A percentile compares a stretch with the other conserved stretches of the same genome.
Evolutionary conservation across 2,329 filamentous ascomycete genomes (phyloP).

Genomic region (Sarocladium kiliense): DNA sequence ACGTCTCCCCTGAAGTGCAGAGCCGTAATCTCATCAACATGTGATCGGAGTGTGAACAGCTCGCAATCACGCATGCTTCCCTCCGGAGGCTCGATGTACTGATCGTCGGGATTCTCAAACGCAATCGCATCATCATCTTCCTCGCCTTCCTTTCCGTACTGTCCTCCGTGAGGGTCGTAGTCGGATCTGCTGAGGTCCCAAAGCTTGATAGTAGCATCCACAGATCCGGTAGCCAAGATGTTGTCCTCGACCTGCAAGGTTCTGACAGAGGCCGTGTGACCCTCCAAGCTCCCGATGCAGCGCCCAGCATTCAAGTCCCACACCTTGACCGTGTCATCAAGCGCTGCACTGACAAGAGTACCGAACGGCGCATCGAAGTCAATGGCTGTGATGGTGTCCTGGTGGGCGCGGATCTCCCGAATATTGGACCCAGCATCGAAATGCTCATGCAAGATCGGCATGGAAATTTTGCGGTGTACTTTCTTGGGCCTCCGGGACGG

Average conservation of each 20-base stretch:
- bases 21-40: conserved; percentile 91
- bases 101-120: conserved; percentile 66
- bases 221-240: conserved; percentile 87
- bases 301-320: conserved; percentile 95
- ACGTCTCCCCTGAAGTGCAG: conserved; percentile 86
- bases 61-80: conserved; percentile 86
- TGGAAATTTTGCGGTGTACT: conserved; percentile 68
- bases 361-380: conserved; percentile 98
- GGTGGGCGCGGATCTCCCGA: conserved; percentile 82
- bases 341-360: conserved; percentile 83
- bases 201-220: conserved; percentile 88
- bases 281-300: conserved; percentile 87
- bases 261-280: conserved; percentile 89
- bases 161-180: conserved; percentile 66
- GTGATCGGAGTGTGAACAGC: conserved; percentile 81
- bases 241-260: conserved; percentile 93
- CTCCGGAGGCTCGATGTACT: conserved; percentile 62
- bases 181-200: conserved; percentile 92
- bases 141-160: conserved; percentile 49
- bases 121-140: conserved; percentile 64
- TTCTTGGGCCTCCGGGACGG: conserved; percentile 44
- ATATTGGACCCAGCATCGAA: conserved; percentile 86
- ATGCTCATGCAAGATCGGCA: conserved; percentile 94
- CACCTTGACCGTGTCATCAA: conserved; percentile 90
- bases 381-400: conserved; percentile 79